phyloP scores from a whole-genome alignment of 2,329 filamentous ascomycete species.

The Pseudocercospora eumusae region DNA sequence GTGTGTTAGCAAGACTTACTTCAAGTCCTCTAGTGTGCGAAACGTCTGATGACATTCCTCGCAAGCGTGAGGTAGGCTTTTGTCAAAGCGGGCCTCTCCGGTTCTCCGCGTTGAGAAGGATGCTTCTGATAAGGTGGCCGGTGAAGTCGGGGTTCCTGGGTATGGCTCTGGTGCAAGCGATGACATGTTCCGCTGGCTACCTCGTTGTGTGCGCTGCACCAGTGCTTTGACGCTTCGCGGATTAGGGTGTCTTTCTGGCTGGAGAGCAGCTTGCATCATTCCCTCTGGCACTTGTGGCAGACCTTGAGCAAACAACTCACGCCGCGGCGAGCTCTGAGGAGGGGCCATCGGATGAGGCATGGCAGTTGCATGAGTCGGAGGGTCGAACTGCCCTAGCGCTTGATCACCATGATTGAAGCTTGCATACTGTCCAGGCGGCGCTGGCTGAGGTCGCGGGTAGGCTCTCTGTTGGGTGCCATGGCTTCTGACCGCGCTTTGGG shows the following conservation, averaged over 20 bases:
- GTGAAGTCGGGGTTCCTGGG: not conserved
- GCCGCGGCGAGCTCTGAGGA: not conserved
- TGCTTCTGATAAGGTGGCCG: not conserved
- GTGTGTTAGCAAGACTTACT: not conserved
- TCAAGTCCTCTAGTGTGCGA: not conserved
- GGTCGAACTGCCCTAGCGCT: too few relatives aligned
- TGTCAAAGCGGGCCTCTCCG: not conserved
- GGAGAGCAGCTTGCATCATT: not conserved
- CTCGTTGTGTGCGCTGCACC: not conserved
- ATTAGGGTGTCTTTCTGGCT: not conserved
- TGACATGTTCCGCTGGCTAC: not conserved
- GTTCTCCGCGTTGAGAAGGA: conserved; percentile 1
- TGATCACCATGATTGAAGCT: too few relatives aligned
- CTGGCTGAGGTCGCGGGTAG: too few relatives aligned
- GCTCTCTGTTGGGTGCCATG: not conserved
- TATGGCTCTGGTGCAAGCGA: not conserved
- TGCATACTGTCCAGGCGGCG: too few relatives aligned
- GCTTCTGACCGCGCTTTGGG: not conserved
- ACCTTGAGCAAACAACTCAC: not conserved
- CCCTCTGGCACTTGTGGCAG: not conserved
- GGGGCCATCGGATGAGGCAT: not conserved
- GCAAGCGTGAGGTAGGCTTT: not conserved
- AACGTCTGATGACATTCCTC: not conserved
- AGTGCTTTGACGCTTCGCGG: not conserved
- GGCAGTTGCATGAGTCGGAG: not conserved